Base-by-base conservation (phyloP, 306 rosid genomes). In the Potentilla sterilis region DNA sequence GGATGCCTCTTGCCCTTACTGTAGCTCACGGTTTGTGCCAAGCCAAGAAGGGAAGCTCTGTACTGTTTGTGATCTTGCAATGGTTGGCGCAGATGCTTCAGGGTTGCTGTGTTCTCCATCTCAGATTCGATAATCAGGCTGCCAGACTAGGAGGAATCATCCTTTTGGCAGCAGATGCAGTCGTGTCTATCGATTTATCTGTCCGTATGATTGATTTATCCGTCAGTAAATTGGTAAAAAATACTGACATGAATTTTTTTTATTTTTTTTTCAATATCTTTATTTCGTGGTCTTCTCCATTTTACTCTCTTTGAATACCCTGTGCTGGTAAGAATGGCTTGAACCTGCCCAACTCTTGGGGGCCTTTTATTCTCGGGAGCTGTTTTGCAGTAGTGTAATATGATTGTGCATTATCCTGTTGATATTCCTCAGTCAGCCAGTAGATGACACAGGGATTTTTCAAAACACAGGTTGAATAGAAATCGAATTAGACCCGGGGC, bases 11-110 rank as follows among this genome's bases (percentile, higher is more conserved):
- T 93, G 98, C 88, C 92, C 98, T 0, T 93, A 85, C 47, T 93
- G 98, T 77, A 91, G 85, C 83, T 82, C 98, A 34, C 93, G 97
- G 72, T 93, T 93, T 80, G 97, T 93, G 82, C 90, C 88, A 62
- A 77, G 77, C 80, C 93, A 91, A 82, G 96, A 88, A 80, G 98
- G 96, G 52, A 81, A 82, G 88, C 73, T 91, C 37, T 91, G 98
- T 70, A 46, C 88, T 52, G 96, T 93, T 73, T 93, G 98, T 83
- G 96, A 89, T 32, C 92, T 93, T 81, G 87, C 98, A 21, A 90
- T 88, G 10, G 91, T 88, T 32, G 98, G 97, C n/a, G 94, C 91
- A 2, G 96, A 93, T 83, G 97, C 97, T 62, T 91, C 98, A 43
- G 98, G 98, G 64, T 85, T 93, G 89, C 80, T 89, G 42, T 93